Conservation (phyloP, 2,329 filamentous ascomycete genomes). For the Fonsecaea monophora region DNA sequence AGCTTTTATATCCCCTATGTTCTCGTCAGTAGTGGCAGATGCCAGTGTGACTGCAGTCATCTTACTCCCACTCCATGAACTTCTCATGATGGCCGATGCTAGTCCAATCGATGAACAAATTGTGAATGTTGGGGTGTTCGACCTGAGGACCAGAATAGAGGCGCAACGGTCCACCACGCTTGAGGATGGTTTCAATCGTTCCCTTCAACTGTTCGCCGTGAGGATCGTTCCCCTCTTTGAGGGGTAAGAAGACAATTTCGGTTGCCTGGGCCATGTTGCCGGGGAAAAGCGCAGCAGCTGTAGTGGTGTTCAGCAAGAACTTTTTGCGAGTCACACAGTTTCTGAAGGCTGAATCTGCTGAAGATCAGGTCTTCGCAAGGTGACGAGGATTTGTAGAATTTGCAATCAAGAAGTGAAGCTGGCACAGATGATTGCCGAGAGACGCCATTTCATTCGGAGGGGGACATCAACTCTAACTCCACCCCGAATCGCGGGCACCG, state of each 20-base stretch:
- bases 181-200: conserved; percentile 35
- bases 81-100: conserved; percentile 40
- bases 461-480: background rate
- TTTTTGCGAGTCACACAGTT: background rate
- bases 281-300: background rate
- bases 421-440: background rate
- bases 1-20: conserved; percentile 22
- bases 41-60: background rate
- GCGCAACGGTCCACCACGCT: conserved; percentile 39
- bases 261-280: conserved; percentile 26
- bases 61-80: conserved; percentile 40
- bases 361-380: background rate
- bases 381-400: background rate
- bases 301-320: background rate
- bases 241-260: conserved; percentile 29
- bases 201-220: conserved; percentile 35
- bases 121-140: conserved; percentile 38
- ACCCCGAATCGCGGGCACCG: background rate
- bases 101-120: conserved; percentile 43
- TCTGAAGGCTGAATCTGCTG: background rate
- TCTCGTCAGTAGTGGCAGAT: background rate
- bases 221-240: conserved; percentile 20
- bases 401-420: background rate
- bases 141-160: conserved; percentile 38
- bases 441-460: background rate